Evolutionary conservation across 164 flowering plant species (phyloP), one percentile per base, ranked within the genome.

Genomic region (Taxillus chinensis): DNA sequence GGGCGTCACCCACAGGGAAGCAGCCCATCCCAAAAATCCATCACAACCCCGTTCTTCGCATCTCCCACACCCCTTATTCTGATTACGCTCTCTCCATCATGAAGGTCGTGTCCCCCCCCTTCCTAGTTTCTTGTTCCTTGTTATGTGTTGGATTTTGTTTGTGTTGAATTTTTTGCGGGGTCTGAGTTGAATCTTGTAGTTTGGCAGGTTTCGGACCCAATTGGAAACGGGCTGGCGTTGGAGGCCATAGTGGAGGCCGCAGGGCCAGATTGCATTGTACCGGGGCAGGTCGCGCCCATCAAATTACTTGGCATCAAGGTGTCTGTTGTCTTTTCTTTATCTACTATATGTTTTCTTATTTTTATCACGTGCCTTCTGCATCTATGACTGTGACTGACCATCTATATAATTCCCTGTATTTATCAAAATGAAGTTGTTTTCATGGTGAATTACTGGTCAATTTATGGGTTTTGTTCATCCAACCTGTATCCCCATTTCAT

Each of bases 191-290:
- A n/a, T 56, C 70, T 43, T 64, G 70, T 55, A 8, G 1, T 17
- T 55, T 53, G 15, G 58, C 86, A 89, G 91, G 80, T 80, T 46
- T 77, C 81, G 3, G 76, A 92, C 68, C 98, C 98, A 2, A 68
- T 87, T 10, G 93, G 91, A 7, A 73, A 63, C 68, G 93, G 96
- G 12, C 73, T 86, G 17, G 98, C 87, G 0, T 64, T 39, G 8
- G 95, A 80, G 54, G 98, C 92, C 45, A 61, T 72, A 2, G 70
- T 89, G 53, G 96, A 92, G 75, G 77, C 95, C 0, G 98, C 98
- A 2, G 96, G 98, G 5, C 93, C 89, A 2, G 95, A 92, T 16
- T 92, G 98, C 62, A 67, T 89, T 50, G 82, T 92, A 1, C 95
- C 98, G 13, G 96, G 96, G 5, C 92, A 76, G 68, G 57, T 69